phyloP scores from a whole-genome alignment of 129 eudicot genomes.

The Flaveria ramosissima region DNA sequence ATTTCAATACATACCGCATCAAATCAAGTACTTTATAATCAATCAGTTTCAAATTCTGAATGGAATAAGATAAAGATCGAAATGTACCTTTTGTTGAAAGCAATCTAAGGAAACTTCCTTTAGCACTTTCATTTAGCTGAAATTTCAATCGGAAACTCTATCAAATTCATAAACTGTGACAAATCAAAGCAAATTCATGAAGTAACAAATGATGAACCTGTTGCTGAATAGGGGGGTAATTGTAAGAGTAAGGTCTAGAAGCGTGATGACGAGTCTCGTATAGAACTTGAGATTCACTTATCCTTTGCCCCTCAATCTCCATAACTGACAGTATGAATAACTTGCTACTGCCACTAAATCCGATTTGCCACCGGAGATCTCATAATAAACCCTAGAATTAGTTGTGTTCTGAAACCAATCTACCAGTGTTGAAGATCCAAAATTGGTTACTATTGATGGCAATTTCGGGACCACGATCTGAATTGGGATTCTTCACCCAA shows the following conservation, averaged over 20 bases:
- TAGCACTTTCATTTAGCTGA: constrained; percentile 52
- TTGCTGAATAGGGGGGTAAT: constrained; percentile 62
- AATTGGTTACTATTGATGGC: no score
- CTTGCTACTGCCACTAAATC: no score
- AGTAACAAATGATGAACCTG: constrained; percentile 43
- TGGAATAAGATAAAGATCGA: neutral
- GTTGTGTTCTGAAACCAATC: no score
- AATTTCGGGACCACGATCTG: no score
- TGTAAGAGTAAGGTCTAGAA: constrained; percentile 59
- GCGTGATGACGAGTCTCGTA: constrained; percentile 75
- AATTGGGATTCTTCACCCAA: no score
- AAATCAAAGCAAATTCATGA: constrained; percentile 13
- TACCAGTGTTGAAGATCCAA: no score
- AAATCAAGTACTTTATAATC: neutral
- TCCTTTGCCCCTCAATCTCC: constrained; percentile 27
- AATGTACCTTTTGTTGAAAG: constrained; percentile 62
- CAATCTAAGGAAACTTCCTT: constrained; percentile 45
- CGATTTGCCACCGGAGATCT: no score
- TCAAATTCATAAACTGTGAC: neutral
- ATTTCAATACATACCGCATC: neutral
- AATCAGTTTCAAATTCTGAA: constrained; percentile 12
- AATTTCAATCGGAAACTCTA: constrained; percentile 21
- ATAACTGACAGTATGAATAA: constrained; percentile 16
- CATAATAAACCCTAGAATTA: no score
- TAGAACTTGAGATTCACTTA: constrained; percentile 43